Percentiles rank a stretch among this genome's conserved stretches.
Conservation (phyloP, 1,139 yeast species). For the Sugiyamaella japonica region DNA sequence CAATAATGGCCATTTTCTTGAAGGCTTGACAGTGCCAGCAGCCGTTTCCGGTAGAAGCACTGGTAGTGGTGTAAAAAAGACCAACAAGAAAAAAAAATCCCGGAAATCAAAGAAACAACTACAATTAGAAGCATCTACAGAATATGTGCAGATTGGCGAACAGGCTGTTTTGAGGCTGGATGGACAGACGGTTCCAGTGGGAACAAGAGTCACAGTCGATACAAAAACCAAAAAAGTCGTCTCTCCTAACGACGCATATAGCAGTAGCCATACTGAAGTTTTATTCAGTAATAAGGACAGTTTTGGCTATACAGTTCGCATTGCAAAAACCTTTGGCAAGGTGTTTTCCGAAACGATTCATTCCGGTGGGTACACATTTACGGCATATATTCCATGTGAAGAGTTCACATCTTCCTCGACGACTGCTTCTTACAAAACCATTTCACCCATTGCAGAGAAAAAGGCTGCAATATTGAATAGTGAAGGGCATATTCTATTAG, state of each 20-base stretch:
- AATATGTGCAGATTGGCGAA: conserved; percentile 73
- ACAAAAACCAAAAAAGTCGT: conserved; percentile 60
- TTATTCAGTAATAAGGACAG: conserved; percentile 41
- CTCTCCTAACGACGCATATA: conserved; percentile 68
- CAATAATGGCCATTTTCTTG: conserved; percentile 44
- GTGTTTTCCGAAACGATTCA: conserved; percentile 70
- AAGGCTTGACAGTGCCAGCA: conserved; percentile 62
- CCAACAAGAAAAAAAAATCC: conserved; percentile 26
- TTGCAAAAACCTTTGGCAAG: conserved; percentile 59
- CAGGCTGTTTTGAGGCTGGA: conserved; percentile 48
- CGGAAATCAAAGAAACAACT: conserved; percentile 36
- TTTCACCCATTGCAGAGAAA: conserved; percentile 16
- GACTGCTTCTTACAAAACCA: conserved; percentile 8
- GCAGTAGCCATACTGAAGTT: not conserved
- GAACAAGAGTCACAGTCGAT: conserved; percentile 82
- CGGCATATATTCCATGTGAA: conserved; percentile 66
- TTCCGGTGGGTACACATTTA: conserved; percentile 68
- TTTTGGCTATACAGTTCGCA: conserved; percentile 76
- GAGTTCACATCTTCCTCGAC: conserved; percentile 39
- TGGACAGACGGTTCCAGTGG: conserved; percentile 66
- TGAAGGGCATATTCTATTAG: conserved; percentile 48
- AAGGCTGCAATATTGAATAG: conserved; percentile 23
- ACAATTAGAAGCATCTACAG: conserved; percentile 47
- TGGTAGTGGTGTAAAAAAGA: conserved; percentile 40
- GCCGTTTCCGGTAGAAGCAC: conserved; percentile 40